Evolutionary conservation across 768 basidiomycete genomes (phyloP).

Genomic region (Agaricus blazei): DNA sequence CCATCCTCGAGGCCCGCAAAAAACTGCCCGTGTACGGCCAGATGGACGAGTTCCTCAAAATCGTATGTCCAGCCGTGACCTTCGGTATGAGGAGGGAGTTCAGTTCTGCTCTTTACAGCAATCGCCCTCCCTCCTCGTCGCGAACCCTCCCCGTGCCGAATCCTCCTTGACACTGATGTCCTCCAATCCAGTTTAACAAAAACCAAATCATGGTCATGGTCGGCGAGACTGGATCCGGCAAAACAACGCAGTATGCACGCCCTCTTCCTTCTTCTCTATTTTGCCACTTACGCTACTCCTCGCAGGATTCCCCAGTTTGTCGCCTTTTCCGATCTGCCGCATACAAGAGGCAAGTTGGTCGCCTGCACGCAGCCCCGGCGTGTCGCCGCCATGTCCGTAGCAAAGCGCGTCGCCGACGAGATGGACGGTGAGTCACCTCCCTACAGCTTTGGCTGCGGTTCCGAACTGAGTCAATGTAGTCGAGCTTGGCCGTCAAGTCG

Average conservation of each 20-base stretch:
- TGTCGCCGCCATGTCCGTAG: conserved; percentile 97
- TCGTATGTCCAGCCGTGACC: conserved; percentile 50
- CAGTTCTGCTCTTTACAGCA: conserved; percentile 38
- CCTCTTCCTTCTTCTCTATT: neutral
- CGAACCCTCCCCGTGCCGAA: conserved; percentile 13
- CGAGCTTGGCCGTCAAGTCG: conserved; percentile 88
- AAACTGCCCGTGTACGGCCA: conserved; percentile 88
- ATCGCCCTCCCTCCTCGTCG: conserved; percentile 28
- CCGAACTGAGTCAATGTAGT: conserved; percentile 43
- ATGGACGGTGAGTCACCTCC: conserved; percentile 77
- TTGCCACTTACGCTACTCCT: conserved; percentile 14
- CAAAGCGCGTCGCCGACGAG: conserved; percentile 97
- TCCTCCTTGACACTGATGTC: conserved; percentile 18
- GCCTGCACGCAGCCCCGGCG: conserved; percentile 96
- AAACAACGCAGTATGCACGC: conserved; percentile 83
- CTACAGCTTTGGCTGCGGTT: neutral
- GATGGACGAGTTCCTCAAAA: conserved; percentile 89
- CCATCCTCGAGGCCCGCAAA: conserved; percentile 80
- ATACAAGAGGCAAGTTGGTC: conserved; percentile 83
- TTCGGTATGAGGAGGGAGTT: conserved; percentile 35
- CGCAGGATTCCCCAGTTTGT: conserved; percentile 94
- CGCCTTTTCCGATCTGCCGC: conserved; percentile 88
- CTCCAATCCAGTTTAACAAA: conserved; percentile 49
- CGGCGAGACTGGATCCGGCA: conserved; percentile 93
- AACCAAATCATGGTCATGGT: conserved; percentile 90